These are phyloP conservation scores for Digitaria exilis DNA, from an alignment of 202 grass and related monocot genomes.

Conservation along the genomic window DNA sequence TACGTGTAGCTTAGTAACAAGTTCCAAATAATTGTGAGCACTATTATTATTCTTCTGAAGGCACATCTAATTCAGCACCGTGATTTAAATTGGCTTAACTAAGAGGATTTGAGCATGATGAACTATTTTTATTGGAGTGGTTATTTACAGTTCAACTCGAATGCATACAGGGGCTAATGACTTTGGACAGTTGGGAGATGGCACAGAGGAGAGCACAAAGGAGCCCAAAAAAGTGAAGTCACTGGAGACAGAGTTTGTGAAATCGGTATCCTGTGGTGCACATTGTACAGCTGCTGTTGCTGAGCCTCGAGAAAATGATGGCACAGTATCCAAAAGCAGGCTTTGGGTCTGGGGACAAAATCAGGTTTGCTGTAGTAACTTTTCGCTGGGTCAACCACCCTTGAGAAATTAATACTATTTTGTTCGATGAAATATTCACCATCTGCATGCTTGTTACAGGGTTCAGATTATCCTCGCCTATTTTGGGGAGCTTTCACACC, in stretches of 20 bases:
- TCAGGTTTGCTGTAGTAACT: slow-evolving; percentile 59
- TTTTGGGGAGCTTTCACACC: slow-evolving; percentile 88
- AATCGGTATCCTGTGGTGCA: slow-evolving; percentile 90
- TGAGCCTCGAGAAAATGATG: slow-evolving; percentile 85
- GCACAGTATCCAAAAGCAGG: slow-evolving; percentile 63
- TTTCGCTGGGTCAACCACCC: neutral
- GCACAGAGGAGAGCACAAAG: slow-evolving; percentile 77
- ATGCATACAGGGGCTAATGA: slow-evolving; percentile 78
- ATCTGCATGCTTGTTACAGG: slow-evolving; percentile 58
- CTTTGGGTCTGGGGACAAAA: slow-evolving; percentile 99
- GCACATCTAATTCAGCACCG: slow-evolving; percentile 1
- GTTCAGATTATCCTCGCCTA: slow-evolving; percentile 82
- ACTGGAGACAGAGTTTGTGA: slow-evolving; percentile 78
- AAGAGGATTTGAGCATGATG: neutral
- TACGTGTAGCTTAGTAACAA: slow-evolving; percentile 15
- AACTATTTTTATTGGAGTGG: slow-evolving; percentile 7
- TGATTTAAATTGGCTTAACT: slow-evolving; percentile 21
- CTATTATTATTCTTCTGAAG: neutral
- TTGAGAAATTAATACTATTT: slow-evolving; percentile 16
- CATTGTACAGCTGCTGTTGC: slow-evolving; percentile 95
- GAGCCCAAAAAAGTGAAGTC: slow-evolving; percentile 75
- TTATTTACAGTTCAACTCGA: slow-evolving; percentile 28
- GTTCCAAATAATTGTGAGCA: neutral
- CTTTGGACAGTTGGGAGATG: slow-evolving; percentile 97
- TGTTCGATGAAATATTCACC: slow-evolving; percentile 30